Evolutionary conservation across 1,139 yeast genomes (phyloP), one percentile per base, ranked within the genome.

Genomic region (Entelexis sorbosivorans): DNA sequence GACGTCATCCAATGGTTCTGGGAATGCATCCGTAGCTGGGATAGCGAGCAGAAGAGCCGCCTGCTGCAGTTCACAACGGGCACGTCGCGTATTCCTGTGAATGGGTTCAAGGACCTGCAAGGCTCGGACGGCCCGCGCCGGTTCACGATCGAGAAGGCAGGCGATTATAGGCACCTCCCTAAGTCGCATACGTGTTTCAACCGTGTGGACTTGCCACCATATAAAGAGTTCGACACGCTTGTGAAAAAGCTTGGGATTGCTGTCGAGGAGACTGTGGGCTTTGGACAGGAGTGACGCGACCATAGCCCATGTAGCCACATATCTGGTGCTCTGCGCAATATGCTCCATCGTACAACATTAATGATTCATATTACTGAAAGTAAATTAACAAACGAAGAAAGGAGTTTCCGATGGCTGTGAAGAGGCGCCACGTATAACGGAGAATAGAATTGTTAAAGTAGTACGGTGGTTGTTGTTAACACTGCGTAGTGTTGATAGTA

Each of bases 41-140:
- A 89, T 66, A 79, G 89, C 50, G 98, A 91, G 69, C 96, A 89
- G 68, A 85, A 89, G 69, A 95, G 97, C 2, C 79, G 98, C 69
- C 74, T 91, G 64, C 73, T 91, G 63, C 98, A 93, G 70, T 91
- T 91, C 66, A 89, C 97, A 19, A 91, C 99, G 1, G 99, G 99
- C 74, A 91, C 98, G 2, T 87, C 96, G 24, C 84, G 99, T 72
- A 89, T 93, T 54, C 99, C 99, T 2, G 98, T 91, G 59, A 91
- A 91, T 69, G 99, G 99, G 39, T 91, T 91, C 74, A 91, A 91
- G 69, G 99, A 91, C 70, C 75, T 91, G 61, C 98, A 91, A 71
- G 99, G 98, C 58, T 84, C 95, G 20, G 98, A 91, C 70, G 98
- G 98, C 54, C 98, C 98, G 50, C 84, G 98, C 74, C 79, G 97